Conservation (phyloP, 345 rosid genomes). For the Theobroma cacao region DNA sequence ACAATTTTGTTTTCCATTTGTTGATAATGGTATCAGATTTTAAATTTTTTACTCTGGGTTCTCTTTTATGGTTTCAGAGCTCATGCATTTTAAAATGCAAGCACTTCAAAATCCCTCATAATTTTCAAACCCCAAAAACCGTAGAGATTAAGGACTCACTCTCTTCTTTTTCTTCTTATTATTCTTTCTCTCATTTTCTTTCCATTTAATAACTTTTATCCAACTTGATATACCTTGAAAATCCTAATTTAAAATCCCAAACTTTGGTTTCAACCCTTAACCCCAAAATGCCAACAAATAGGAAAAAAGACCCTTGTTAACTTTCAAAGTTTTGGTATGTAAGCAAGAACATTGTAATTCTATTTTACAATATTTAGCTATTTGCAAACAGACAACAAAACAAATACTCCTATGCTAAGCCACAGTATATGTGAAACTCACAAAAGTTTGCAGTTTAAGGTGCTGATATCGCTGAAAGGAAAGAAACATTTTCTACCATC, state of each 20-base stretch:
- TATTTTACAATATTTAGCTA: too few species aligned
- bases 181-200: not conserved
- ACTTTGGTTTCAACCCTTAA: too few species aligned
- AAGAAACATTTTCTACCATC: not conserved
- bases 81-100: not conserved
- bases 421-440: not conserved
- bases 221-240: not conserved
- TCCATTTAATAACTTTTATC: not conserved
- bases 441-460: not conserved
- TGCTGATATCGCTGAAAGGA: not conserved
- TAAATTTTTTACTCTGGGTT: too few species aligned
- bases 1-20: too few species aligned
- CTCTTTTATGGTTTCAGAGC: not conserved
- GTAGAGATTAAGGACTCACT: too few species aligned
- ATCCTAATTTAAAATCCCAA: not conserved
- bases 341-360: not conserved
- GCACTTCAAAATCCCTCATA: not conserved
- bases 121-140: too few species aligned
- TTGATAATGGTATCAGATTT: too few species aligned
- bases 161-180: too few species aligned
- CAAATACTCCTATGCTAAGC: not conserved
- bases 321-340: not conserved
- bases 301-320: not conserved
- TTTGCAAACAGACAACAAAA: not conserved
- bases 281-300: not conserved